These are phyloP conservation scores for Metroxylon sagu DNA, from an alignment of 176 grass and related monocot genomes.

Conservation along the genomic window DNA sequence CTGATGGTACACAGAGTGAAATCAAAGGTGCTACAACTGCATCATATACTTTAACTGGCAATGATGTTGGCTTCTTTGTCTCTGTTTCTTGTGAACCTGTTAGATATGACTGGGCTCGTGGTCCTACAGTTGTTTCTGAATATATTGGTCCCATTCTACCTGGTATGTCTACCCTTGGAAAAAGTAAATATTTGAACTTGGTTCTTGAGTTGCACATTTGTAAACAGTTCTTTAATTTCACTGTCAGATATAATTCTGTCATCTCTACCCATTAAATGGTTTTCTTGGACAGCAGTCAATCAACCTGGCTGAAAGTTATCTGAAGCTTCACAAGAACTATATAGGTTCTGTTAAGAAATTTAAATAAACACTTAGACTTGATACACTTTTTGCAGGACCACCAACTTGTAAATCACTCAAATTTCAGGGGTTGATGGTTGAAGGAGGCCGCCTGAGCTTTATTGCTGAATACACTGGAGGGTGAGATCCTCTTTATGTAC, in stretches of 20 bases:
- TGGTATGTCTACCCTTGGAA: constrained; percentile 39
- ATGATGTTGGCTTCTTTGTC: constrained; percentile 68
- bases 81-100: constrained; percentile 72
- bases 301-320: background rate
- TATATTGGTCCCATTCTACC: constrained; percentile 70
- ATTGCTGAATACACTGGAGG: constrained; percentile 73
- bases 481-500: constrained; percentile 20
- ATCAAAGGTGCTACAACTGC: constrained; percentile 48
- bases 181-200: background rate
- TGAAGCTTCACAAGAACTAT: background rate
- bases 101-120: constrained; percentile 69
- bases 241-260: too few relatives aligned
- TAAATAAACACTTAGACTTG: constrained; percentile 9
- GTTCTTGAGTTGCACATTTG: background rate
- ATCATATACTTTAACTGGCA: constrained; percentile 66
- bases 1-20: constrained; percentile 59
- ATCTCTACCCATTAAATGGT: too few relatives aligned
- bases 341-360: constrained; percentile 5
- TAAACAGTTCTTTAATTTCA: background rate
- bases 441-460: constrained; percentile 67
- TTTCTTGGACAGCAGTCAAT: background rate
- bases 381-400: constrained; percentile 41
- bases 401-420: constrained; percentile 66
- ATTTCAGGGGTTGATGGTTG: constrained; percentile 55
- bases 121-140: constrained; percentile 66